Evolutionary conservation across 345 rosid species (phyloP), one percentile per base, ranked within the genome.

Genomic region (Acer saccharum): DNA sequence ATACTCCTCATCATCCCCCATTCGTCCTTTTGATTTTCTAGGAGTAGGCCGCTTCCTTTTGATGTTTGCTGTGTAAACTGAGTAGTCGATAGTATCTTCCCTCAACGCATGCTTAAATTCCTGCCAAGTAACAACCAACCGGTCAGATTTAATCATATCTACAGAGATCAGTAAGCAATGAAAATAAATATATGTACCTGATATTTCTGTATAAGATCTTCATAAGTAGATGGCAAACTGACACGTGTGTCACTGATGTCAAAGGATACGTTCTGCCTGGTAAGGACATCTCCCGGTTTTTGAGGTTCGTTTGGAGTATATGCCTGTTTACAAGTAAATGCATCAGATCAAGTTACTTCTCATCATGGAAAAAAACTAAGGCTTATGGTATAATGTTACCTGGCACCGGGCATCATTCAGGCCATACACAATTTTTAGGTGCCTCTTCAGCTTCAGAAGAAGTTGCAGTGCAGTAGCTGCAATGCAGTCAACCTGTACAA

Each of bases 401-500:
- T 94, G 98, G 87, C 99, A 94, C 60, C 97, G 97, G 20, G 93
- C 89, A 86, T 97, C 98, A 73, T 91, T 88, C 78, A 94, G 84
- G 83, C 97, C 85, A 81, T 97, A 94, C 8, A 89, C 88, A 79
- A 94, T 88, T 83, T 97, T 97, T 63, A 97, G 86, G 84, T 91
- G 91, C 82, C 98, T 90, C 85, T 97, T 97, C 65, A 97, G 93
- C 90, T 84, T 94, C 92, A 93, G 79, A 78, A 97, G 98, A 80
- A 97, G 98, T 84, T 91, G 94, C 87, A 94, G 78, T 57, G 98
- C 93, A 32, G 81, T 84, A 65, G 98, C 98, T 43, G 91, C 84
- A 55, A 94, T 81, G 77, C 91, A 89, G 50, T 92, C 97, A 73
- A 82, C 87, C 99, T 97, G 88, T 69, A 83, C 46, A 78, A 46